Evolutionary conservation across 2,329 filamentous ascomycete species (phyloP), one percentile per base, ranked within the genome.

Genomic region (Cladosporium austrohemisphaericum): DNA sequence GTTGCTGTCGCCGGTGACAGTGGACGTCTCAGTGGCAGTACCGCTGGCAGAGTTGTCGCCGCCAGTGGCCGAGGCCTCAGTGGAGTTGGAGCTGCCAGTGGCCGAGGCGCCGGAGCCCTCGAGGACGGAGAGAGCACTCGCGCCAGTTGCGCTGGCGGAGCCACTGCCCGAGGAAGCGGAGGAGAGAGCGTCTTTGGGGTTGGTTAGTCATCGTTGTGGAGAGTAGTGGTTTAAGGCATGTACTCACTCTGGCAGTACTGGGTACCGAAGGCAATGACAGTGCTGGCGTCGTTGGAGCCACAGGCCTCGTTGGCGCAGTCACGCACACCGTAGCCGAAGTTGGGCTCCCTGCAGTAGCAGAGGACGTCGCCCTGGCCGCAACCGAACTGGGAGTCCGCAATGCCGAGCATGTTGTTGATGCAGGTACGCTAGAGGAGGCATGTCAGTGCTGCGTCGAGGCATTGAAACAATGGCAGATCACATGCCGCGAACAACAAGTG

Each of bases 301-400:
- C 67, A 70, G 38, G 65, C 62, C 59, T 68, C 37, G 51, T 64
- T 60, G 47, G 67, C 52, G 57, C 67, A 70, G 55, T 70, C 67
- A 46, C 67, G 65, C 20, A 70, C 59, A 55, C 67, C 67, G 55
- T 64, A 67, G 51, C 65, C 65, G 55, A 68, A 70, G 52, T 63
- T 53, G 32, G 56, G 57, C 48, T 64, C 57, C 36, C 50, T 52
- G 63, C 67, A 70, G 56, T 65, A 64, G 63, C 67, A 70, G 20
- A 52, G 53, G 18, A 60, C 57, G 55, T 70, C 60, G 52, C 57
- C 58, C 13, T 26, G 36, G 22, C 25, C 20, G 59, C 67, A 70
- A 49, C 61, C 60, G 49, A 68, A 58, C 11, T 58, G 25, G 25
- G 52, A 41, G 38, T 46, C 41, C 22, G 64, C 65, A 33, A 63